phyloP scores from a whole-genome alignment of 2,329 filamentous ascomycete genomes.

The Claviceps paspali region DNA sequence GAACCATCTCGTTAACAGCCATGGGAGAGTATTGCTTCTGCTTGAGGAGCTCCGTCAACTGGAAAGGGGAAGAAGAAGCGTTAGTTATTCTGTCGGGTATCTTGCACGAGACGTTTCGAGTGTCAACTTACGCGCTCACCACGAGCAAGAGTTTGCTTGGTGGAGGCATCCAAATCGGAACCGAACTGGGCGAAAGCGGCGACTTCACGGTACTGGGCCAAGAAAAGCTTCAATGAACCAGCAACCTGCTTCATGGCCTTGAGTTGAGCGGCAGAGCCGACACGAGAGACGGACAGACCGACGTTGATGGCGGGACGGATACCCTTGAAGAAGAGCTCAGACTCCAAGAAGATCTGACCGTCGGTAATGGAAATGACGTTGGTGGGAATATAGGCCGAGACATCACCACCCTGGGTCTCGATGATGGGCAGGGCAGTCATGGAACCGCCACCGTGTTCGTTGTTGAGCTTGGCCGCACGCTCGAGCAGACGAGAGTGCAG shows the following conservation, averaged over 20 bases:
- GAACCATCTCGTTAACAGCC: constrained; percentile 99
- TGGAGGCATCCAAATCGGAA: constrained; percentile 96
- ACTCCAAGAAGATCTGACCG: constrained; percentile 98
- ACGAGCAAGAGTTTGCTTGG: constrained; percentile 95
- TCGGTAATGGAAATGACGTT: constrained; percentile 99
- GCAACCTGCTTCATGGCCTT: constrained; percentile 99
- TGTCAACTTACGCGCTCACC: constrained; percentile 73
- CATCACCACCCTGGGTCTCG: constrained; percentile 99
- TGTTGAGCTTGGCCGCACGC: constrained; percentile 98
- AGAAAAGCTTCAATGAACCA: constrained; percentile 99
- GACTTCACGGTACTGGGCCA: constrained; percentile 99
- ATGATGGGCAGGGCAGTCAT: constrained; percentile 95
- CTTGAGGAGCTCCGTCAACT: constrained; percentile 93
- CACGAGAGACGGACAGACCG: constrained; percentile 99
- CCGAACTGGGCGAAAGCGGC: constrained; percentile 99
- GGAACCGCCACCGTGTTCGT: constrained; percentile 87
- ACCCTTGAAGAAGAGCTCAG: constrained; percentile 99
- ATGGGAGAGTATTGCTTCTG: constrained; percentile 99
- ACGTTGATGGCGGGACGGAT: constrained; percentile 99
- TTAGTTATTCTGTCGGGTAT: not conserved
- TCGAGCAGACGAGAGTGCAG: constrained; percentile 98
- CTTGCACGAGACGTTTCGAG: not conserved
- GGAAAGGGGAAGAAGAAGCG: constrained; percentile 9
- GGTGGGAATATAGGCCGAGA: constrained; percentile 99
- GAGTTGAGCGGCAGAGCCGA: constrained; percentile 97